Evolutionary conservation across 75 land plant species (phyloP).

Genomic region (Isoetes taiwanensis): DNA sequence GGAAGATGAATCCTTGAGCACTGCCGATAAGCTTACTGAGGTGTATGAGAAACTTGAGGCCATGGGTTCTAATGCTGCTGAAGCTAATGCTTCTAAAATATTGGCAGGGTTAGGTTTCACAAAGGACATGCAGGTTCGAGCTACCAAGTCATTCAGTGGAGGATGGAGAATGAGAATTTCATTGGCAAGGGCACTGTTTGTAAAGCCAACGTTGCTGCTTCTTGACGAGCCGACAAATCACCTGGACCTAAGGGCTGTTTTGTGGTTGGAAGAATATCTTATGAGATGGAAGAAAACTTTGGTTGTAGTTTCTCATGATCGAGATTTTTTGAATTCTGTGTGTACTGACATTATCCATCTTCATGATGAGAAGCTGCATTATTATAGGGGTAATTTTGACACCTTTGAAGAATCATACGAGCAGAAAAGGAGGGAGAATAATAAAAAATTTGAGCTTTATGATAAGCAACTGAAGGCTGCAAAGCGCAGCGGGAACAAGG

Average conservation of each 20-base stretch:
- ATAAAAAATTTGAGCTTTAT: constrained; percentile 70
- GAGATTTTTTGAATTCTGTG: constrained; percentile 81
- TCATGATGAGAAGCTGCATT: constrained; percentile 70
- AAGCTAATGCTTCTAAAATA: constrained; percentile 65
- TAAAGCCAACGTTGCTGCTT: constrained; percentile 78
- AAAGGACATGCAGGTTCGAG: constrained; percentile 62
- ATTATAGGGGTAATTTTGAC: constrained; percentile 83
- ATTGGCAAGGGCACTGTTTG: constrained; percentile 79
- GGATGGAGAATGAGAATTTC: constrained; percentile 99
- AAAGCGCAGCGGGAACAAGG: constrained; percentile 53
- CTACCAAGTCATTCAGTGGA: constrained; percentile 85
- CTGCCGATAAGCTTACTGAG: constrained; percentile 64
- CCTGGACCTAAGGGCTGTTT: constrained; percentile 49
- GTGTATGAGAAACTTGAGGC: constrained; percentile 64
- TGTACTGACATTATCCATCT: constrained; percentile 88
- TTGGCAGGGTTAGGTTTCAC: constrained; percentile 87
- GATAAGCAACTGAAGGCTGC: constrained; percentile 83
- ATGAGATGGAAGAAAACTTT: constrained; percentile 86
- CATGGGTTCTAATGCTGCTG: constrained; percentile 81
- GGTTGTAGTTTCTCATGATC: constrained; percentile 85
- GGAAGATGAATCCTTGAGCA: constrained; percentile 5
- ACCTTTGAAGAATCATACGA: constrained; percentile 78
- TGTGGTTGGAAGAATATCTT: constrained; percentile 58
- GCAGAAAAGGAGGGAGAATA: constrained; percentile 68
- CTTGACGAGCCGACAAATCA: constrained; percentile 77